Percentiles rank a stretch among this genome's conserved stretches.
Evolutionary conservation across 495 filamentous ascomycete genomes (phyloP).

Genomic region (Aspergillus incahuasiensis): DNA sequence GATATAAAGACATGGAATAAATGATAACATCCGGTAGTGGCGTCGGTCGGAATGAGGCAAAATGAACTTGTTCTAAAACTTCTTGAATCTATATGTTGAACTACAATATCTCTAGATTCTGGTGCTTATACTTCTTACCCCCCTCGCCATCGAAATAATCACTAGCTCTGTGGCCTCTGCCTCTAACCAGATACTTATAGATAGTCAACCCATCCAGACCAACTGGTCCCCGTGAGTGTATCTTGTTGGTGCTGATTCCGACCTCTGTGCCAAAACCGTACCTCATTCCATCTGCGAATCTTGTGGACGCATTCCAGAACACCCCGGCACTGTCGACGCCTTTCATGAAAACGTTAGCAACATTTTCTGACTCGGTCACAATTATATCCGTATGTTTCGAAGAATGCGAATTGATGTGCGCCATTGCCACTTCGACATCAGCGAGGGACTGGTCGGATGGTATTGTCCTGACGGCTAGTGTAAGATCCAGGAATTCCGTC

Average conservation of each 20-base stretch:
- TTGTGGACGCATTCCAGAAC: conserved; percentile 93
- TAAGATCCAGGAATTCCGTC: conserved; percentile 86
- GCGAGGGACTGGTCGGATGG: conserved; percentile 26
- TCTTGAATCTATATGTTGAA: not conserved
- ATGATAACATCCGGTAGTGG: conserved; percentile 11
- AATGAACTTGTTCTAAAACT: conserved; percentile 12
- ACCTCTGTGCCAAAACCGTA: conserved; percentile 98
- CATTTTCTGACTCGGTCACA: conserved; percentile 58
- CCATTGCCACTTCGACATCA: conserved; percentile 63
- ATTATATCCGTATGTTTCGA: conserved; percentile 96
- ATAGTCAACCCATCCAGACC: conserved; percentile 93
- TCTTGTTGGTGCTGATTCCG: conserved; percentile 97
- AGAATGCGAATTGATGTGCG: conserved; percentile 86
- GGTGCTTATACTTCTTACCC: conserved; percentile 63
- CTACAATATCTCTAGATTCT: conserved; percentile 41
- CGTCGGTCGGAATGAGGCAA: conserved; percentile 13
- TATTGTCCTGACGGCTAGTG: conserved; percentile 80
- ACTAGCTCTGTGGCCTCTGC: conserved; percentile 69
- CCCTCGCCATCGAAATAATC: conserved; percentile 68
- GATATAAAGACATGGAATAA: conserved; percentile 10
- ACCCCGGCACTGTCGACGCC: conserved; percentile 86
- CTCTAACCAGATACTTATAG: conserved; percentile 87
- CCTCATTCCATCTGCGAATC: conserved; percentile 93
- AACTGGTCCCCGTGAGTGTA: conserved; percentile 89
- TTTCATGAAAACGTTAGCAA: conserved; percentile 75